Conservation (phyloP, 2,329 filamentous ascomycete genomes). For the Botrytis byssoidea region DNA sequence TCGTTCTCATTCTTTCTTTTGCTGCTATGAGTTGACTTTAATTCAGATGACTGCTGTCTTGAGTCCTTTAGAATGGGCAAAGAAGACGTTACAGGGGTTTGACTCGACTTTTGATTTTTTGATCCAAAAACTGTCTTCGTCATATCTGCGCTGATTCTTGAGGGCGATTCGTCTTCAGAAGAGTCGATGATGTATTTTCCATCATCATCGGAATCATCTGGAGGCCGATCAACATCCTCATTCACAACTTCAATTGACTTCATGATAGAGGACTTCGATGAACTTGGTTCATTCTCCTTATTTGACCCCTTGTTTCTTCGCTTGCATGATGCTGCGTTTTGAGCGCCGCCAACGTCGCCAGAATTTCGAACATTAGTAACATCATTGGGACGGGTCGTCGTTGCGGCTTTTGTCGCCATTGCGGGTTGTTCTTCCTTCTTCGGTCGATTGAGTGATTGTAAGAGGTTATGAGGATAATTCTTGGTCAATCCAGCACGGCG, state of each 20-base stretch:
- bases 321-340: background rate
- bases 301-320: background rate
- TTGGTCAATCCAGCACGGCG: conserved; percentile 18
- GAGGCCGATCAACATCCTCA: conserved; percentile 3
- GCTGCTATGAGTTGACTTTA: conserved; percentile 3
- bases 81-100: background rate
- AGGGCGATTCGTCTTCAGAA: conserved; percentile 12
- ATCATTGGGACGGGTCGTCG: background rate
- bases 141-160: conserved; percentile 17
- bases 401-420: conserved; percentile 3
- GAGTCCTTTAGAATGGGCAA: background rate
- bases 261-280: background rate
- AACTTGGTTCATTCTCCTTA: conserved; percentile 3
- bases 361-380: background rate
- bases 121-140: conserved; percentile 9
- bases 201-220: conserved; percentile 21
- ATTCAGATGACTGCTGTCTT: background rate
- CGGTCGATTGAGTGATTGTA: conserved; percentile 13
- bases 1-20: conserved; percentile 29
- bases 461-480: conserved; percentile 2
- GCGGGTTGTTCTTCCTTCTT: background rate
- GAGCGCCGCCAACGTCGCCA: background rate
- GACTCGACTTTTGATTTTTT: background rate
- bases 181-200: background rate
- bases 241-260: background rate